These are phyloP conservation scores for Agrocybe chaxingu DNA, from an alignment of 768 basidiomycete species.

Conservation along the genomic window DNA sequence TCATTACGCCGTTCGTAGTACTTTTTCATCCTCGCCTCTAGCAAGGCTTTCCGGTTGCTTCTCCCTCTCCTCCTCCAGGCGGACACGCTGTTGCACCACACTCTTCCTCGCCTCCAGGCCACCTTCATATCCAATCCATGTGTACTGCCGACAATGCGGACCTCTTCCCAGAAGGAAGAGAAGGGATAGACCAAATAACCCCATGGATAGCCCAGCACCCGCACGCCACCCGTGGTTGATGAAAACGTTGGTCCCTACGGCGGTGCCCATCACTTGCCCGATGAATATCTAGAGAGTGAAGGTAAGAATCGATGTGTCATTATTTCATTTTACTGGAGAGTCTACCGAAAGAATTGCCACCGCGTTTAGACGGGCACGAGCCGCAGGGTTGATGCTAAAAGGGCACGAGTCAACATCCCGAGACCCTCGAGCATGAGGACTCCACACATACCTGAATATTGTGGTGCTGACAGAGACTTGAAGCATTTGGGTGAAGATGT, in stretches of 20 bases:
- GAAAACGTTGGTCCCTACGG: slow-evolving; percentile 71
- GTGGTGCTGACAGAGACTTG: slow-evolving; percentile 65
- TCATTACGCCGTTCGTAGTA: background rate
- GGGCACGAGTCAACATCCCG: background rate
- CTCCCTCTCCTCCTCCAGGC: slow-evolving; percentile 5
- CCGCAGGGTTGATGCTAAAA: slow-evolving; percentile 37
- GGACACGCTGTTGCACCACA: slow-evolving; percentile 21
- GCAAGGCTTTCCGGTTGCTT: background rate
- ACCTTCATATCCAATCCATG: slow-evolving; percentile 67
- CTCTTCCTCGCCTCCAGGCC: slow-evolving; percentile 44
- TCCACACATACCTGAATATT: slow-evolving; percentile 46
- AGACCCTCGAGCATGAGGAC: slow-evolving; percentile 1
- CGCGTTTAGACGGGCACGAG: slow-evolving; percentile 74
- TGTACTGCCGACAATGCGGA: slow-evolving; percentile 55
- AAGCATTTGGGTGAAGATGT: slow-evolving; percentile 69
- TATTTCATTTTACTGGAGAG: background rate
- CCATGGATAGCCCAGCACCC: slow-evolving; percentile 58
- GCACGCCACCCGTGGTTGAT: slow-evolving; percentile 68
- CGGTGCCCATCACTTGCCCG: slow-evolving; percentile 82
- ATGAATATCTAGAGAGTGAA: slow-evolving; percentile 49
- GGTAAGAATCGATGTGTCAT: background rate
- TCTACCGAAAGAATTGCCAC: slow-evolving; percentile 67
- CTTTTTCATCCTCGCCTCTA: background rate
- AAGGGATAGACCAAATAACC: slow-evolving; percentile 53
- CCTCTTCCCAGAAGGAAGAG: slow-evolving; percentile 61